phyloP scores from a whole-genome alignment of 1,284 basidiomycete species.

The Heterobasidion occidentale region DNA sequence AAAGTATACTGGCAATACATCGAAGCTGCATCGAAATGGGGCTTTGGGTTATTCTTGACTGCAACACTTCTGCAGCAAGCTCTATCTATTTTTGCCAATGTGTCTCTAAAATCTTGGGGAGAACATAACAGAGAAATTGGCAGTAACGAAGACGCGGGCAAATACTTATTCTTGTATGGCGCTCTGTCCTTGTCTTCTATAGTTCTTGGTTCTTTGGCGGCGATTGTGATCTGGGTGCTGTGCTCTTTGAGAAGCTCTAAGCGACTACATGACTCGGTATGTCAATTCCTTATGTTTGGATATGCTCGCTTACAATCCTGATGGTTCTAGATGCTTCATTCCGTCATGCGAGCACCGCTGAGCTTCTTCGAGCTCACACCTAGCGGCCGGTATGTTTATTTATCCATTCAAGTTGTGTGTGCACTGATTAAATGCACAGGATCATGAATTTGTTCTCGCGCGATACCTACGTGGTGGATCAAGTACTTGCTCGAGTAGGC shows the following conservation, averaged over 20 bases:
- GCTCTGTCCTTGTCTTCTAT: constrained; percentile 47
- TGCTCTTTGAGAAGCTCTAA: constrained; percentile 74
- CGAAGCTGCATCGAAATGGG: constrained; percentile 67
- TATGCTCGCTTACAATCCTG: not conserved
- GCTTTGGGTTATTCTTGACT: constrained; percentile 63
- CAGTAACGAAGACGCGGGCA: constrained; percentile 49
- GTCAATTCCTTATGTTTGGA: constrained; percentile 20
- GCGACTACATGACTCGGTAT: constrained; percentile 68
- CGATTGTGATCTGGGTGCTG: constrained; percentile 69
- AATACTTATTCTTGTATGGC: constrained; percentile 57
- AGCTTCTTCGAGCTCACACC: constrained; percentile 86
- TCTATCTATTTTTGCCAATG: constrained; percentile 51
- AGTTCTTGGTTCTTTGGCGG: constrained; percentile 43
- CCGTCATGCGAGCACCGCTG: constrained; percentile 78
- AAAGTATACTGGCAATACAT: constrained; percentile 78
- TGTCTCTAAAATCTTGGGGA: constrained; percentile 75
- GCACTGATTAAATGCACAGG: constrained; percentile 24
- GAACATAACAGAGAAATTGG: constrained; percentile 64
- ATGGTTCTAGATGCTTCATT: constrained; percentile 54
- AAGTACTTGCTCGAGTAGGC: constrained; percentile 61
- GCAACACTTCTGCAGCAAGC: constrained; percentile 48
- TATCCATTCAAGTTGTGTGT: not conserved
- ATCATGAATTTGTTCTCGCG: constrained; percentile 87
- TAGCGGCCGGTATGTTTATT: constrained; percentile 51
- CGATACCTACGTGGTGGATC: constrained; percentile 90